Base-by-base conservation (phyloP, 352 stramenopile genomes). In the Pythium folliculosum region DNA sequence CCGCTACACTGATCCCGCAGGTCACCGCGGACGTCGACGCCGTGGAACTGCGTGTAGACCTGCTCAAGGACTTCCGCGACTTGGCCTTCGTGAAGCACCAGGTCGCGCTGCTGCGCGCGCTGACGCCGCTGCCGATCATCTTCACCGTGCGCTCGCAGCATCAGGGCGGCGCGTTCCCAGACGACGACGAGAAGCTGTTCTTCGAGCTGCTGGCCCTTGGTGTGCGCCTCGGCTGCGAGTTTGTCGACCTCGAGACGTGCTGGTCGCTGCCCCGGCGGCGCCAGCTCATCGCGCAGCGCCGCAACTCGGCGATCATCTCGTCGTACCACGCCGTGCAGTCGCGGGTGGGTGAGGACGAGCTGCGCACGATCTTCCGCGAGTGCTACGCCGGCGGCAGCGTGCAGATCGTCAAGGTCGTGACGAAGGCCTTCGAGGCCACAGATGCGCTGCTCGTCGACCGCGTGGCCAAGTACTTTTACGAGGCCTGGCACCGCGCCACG, bases 201-300 rank as follows among this genome's bases (percentile, higher is more conserved):
- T 89, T 92, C 66, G 73, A 95, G 35, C 71, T 99, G 52, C 81
- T 99, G 17, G 74, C 89, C 10, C 78, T 98, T 32, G 96, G 95
- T 47, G 77, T 99, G 60, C 89, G 95, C 3, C 86, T 93, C 56
- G 97, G 95, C 16, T 97, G 95, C 48, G 97, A 99, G 73, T 96
- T 98, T 57, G 80, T 99, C 43, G 97, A 99, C 75, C 88, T 99
- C 45, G 97, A 99, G 75, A 95, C 91, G 37, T 92, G 82, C 67
- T 92, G 84, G 84, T 83, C 82, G 22, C 70, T 86, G 67, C 56
- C 93, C 80, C 88, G 86, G 77, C 81, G 80, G 60, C 66, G 81
- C 35, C 45, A 83, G 0, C 32, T 94, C 49, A 62, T 92, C 27
- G 63, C 71, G 23, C 53, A 70, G 23, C 73, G 81, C 53, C 71